Evolutionary conservation across 2,329 filamentous ascomycete genomes (phyloP).

Genomic region (Arthroderma uncinatum): DNA sequence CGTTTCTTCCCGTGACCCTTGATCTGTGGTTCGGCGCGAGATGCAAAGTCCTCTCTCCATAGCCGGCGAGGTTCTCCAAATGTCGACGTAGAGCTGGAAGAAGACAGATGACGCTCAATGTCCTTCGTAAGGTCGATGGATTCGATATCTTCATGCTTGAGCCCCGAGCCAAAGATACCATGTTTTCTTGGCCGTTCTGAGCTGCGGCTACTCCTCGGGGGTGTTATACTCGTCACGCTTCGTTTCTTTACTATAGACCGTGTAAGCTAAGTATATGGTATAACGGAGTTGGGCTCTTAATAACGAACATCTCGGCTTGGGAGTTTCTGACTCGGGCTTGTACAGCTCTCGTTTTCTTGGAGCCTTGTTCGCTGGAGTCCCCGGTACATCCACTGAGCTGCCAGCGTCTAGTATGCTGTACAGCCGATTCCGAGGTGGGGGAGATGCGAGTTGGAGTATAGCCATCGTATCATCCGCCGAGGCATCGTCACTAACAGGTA

Average conservation of each 20-base stretch:
- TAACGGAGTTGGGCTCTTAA: background rate
- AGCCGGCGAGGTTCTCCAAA: slow-evolving; percentile 33
- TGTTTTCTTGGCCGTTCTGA: background rate
- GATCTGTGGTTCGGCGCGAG: slow-evolving; percentile 24
- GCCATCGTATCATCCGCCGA: slow-evolving; percentile 31
- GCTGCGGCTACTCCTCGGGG: slow-evolving; percentile 9
- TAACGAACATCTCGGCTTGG: background rate
- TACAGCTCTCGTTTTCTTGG: background rate
- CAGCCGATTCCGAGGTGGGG: slow-evolving; percentile 17
- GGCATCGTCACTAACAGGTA: slow-evolving; percentile 15
- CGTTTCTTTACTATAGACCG: background rate
- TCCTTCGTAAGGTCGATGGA: slow-evolving; percentile 34
- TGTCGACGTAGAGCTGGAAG: slow-evolving; percentile 30
- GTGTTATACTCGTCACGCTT: background rate
- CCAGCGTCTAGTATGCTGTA: slow-evolving; percentile 8
- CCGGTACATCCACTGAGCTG: background rate
- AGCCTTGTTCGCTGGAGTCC: background rate
- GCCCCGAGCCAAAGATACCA: background rate
- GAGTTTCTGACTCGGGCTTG: background rate
- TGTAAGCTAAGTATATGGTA: background rate
- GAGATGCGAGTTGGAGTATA: slow-evolving; percentile 33
- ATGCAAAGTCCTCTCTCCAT: slow-evolving; percentile 37
- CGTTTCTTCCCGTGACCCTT: slow-evolving; percentile 37
- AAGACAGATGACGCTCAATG: slow-evolving; percentile 24
- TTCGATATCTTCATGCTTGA: slow-evolving; percentile 26